Conservation (phyloP, 345 rosid genomes). For the Turritis glabra region DNA sequence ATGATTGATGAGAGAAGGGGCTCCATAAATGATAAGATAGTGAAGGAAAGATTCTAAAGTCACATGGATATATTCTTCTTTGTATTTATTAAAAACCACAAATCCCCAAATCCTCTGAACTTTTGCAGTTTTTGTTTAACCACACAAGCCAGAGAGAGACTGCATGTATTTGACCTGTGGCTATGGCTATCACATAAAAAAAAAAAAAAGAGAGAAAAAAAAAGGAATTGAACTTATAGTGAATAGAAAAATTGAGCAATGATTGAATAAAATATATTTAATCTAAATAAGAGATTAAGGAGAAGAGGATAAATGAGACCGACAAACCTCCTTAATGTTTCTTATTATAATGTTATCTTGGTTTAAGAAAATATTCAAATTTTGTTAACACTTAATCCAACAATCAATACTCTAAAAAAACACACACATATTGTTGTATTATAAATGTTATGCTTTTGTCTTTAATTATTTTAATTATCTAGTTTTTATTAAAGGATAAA, state of each 20-base stretch:
- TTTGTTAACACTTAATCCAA: neutral
- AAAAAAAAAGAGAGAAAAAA: neutral
- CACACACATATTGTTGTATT: too few relatives aligned
- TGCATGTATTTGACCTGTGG: conserved; percentile 20
- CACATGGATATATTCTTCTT: conserved; percentile 32
- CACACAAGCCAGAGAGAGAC: conserved; percentile 27
- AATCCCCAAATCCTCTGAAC: conserved; percentile 23
- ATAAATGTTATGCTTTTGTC: too few relatives aligned
- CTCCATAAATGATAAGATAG: conserved; percentile 30
- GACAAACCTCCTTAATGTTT: neutral
- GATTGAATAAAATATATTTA: conserved; percentile 26
- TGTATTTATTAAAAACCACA: conserved; percentile 18
- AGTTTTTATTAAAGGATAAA: too few relatives aligned
- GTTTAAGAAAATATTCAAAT: neutral
- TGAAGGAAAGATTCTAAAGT: conserved; percentile 28
- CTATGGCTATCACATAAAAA: neutral
- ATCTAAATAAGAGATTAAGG: neutral
- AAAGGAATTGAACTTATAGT: neutral
- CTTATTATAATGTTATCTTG: neutral
- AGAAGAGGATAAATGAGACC: neutral
- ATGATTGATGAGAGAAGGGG: conserved; percentile 27
- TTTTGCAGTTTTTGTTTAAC: conserved; percentile 11
- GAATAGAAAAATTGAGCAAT: conserved; percentile 15
- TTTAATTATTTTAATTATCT: too few relatives aligned
- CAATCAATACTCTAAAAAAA: too few relatives aligned